Evolutionary conservation across 257 asterid species (phyloP).

Genomic region (Fraxinus cuspidata): DNA sequence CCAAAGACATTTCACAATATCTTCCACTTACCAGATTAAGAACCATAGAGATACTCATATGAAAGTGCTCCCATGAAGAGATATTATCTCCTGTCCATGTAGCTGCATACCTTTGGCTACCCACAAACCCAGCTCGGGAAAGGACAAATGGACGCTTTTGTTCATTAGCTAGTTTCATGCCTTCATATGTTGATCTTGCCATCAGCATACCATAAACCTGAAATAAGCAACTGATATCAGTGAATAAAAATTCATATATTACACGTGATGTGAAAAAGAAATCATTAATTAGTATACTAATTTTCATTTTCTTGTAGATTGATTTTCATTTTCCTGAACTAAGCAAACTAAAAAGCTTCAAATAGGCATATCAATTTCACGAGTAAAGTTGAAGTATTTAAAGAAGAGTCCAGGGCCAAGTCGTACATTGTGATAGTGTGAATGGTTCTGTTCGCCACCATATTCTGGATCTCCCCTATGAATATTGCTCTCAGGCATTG

Average conservation of each 20-base stretch:
- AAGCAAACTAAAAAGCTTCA: neutral
- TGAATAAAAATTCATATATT: neutral
- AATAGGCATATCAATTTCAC: neutral
- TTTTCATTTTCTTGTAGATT: neutral
- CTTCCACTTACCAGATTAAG: conserved; percentile 69
- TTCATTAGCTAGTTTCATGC: conserved; percentile 77
- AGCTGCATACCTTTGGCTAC: conserved; percentile 96
- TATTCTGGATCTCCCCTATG: conserved; percentile 85
- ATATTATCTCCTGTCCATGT: conserved; percentile 99
- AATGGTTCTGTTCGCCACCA: conserved; percentile 79
- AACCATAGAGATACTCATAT: conserved; percentile 95
- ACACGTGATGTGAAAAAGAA: neutral
- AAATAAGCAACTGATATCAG: neutral
- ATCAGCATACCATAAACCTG: conserved; percentile 97
- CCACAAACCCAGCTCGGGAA: conserved; percentile 95
- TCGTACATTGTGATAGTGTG: conserved; percentile 88
- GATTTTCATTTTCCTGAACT: neutral
- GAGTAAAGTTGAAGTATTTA: conserved; percentile 1
- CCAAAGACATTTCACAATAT: neutral
- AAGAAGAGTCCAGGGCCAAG: conserved; percentile 11
- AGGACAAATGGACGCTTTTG: conserved; percentile 90
- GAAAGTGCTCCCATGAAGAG: conserved; percentile 96
- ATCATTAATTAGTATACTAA: conserved; percentile 6
- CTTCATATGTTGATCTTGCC: conserved; percentile 94
- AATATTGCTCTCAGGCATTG: conserved; percentile 93